These are phyloP conservation scores for Kurtzmaniella quercitrusa DNA, from an alignment of 1,139 yeast genomes.

Conservation along the genomic window DNA sequence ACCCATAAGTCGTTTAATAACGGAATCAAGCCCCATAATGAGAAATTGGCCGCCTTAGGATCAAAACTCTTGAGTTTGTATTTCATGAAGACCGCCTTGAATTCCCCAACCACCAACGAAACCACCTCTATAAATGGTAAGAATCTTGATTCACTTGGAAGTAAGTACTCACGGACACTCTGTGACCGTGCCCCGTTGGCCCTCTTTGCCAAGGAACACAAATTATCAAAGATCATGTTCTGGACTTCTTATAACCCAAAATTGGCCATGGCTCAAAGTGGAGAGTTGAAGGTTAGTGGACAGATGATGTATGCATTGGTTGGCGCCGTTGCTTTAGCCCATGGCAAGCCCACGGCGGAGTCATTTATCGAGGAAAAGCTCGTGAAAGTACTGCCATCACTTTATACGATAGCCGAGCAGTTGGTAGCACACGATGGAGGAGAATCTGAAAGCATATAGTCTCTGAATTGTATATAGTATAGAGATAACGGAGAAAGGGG, in stretches of 20 bases:
- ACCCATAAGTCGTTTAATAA: constrained; percentile 95
- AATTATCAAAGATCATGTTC: constrained; percentile 57
- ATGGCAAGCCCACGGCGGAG: constrained; percentile 60
- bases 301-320: constrained; percentile 70
- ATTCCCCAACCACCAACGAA: constrained; percentile 21
- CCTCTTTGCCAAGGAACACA: constrained; percentile 45
- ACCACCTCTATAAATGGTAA: constrained; percentile 46
- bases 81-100: constrained; percentile 50
- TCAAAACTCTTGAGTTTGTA: constrained; percentile 61
- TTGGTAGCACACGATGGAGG: not conserved
- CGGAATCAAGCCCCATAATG: constrained; percentile 85
- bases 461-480: not conserved
- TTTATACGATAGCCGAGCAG: not conserved
- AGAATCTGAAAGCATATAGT: not conserved
- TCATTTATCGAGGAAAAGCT: constrained; percentile 51
- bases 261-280: constrained; percentile 48
- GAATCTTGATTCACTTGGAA: constrained; percentile 65
- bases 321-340: constrained; percentile 72
- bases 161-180: constrained; percentile 47
- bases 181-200: constrained; percentile 50
- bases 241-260: constrained; percentile 64
- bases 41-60: constrained; percentile 78
- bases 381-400: constrained; percentile 14
- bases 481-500: not conserved
- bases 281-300: constrained; percentile 57